phyloP scores from a whole-genome alignment of 768 basidiomycete genomes.

The Suillus subluteus region DNA sequence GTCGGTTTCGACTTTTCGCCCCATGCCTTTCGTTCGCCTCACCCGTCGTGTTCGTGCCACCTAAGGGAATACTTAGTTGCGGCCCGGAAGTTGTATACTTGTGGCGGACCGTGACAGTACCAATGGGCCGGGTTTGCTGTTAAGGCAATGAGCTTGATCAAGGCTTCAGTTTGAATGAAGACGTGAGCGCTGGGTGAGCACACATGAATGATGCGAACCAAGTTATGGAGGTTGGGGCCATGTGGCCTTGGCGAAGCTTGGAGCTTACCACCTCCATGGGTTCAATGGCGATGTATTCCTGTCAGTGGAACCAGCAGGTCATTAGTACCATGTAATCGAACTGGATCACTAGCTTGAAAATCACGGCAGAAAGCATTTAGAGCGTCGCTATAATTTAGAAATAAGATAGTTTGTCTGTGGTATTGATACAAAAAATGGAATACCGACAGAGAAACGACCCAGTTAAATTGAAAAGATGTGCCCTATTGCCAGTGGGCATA shows the following conservation, averaged over 20 bases:
- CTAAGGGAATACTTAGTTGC: not conserved
- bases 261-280: not conserved
- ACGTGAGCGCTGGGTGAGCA: not conserved
- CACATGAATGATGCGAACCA: conserved; percentile 51
- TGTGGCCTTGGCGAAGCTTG: conserved; percentile 23
- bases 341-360: not conserved
- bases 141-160: not conserved
- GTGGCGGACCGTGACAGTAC: not conserved
- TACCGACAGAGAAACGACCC: conserved; percentile 6
- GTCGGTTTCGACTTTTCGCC: no score
- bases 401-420: conserved; percentile 15
- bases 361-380: not conserved
- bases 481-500: not conserved
- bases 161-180: not conserved
- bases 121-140: not conserved
- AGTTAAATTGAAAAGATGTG: not conserved
- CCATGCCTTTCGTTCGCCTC: not conserved
- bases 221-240: conserved; percentile 40
- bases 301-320: not conserved
- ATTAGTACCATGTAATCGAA: not conserved
- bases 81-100: not conserved
- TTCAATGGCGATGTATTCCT: not conserved
- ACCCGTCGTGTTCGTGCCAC: not conserved
- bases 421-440: not conserved
- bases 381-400: conserved; percentile 11